These are phyloP conservation scores for Neobulgaria alba DNA, from an alignment of 2,329 filamentous ascomycete genomes.

Conservation along the genomic window DNA sequence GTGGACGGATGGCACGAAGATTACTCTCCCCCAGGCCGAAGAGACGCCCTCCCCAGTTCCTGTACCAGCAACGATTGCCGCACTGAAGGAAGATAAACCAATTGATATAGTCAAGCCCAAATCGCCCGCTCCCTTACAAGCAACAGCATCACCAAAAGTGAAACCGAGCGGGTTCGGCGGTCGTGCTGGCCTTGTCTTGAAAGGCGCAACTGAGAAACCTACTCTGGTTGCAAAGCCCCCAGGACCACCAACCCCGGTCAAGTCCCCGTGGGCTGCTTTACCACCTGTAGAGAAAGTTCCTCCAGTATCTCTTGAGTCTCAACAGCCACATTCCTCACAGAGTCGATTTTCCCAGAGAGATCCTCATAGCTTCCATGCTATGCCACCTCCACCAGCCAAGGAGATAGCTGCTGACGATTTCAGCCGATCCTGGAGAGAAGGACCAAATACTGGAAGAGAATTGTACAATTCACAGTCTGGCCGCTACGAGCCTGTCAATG, in stretches of 20 bases:
- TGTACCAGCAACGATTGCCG: background rate
- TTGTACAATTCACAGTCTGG: constrained; percentile 94
- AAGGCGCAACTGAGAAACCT: constrained; percentile 61
- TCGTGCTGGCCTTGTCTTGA: constrained; percentile 53
- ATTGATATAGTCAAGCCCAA: constrained; percentile 22
- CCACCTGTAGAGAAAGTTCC: constrained; percentile 78
- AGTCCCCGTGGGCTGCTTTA: constrained; percentile 85
- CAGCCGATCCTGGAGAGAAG: constrained; percentile 78
- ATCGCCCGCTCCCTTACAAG: constrained; percentile 27
- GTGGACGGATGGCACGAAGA: constrained; percentile 84
- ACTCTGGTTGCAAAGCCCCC: constrained; percentile 66
- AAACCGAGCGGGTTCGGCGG: constrained; percentile 28
- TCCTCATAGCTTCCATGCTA: constrained; percentile 44
- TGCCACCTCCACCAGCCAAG: constrained; percentile 50
- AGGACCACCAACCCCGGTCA: constrained; percentile 58
- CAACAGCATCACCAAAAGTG: constrained; percentile 22
- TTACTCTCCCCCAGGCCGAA: constrained; percentile 58
- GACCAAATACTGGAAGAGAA: constrained; percentile 58
- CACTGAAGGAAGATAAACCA: constrained; percentile 1
- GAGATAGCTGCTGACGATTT: constrained; percentile 95
- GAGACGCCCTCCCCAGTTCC: constrained; percentile 32
- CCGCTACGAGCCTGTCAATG: constrained; percentile 79
- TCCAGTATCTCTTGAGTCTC: constrained; percentile 53
- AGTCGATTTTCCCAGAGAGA: constrained; percentile 47
- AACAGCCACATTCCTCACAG: constrained; percentile 35